Base-by-base conservation (phyloP, 495 filamentous ascomycete genomes). In the Aspergillus haitiensis region DNA sequence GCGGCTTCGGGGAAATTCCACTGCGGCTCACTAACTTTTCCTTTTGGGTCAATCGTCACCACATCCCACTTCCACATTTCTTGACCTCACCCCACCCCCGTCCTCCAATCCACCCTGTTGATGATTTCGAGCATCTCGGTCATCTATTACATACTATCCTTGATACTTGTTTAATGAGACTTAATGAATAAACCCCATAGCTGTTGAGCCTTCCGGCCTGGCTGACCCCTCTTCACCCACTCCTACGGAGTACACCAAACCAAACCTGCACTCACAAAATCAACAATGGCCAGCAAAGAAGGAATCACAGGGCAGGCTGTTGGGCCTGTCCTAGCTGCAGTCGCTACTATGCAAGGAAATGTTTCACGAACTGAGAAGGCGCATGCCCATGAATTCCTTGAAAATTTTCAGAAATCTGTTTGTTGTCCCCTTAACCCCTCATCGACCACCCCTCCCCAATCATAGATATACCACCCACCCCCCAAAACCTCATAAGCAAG, bases 361-460 rank as follows among this genome's bases (percentile, higher is more conserved):
- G 88, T 86, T 61, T 84, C 92, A 67, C 82, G 86, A 68, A 77
- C 86, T 36, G 88, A 93, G 73, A 99, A 98, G 77, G 85, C 88
- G 71, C 86, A 88, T 68, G 94, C 94, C 39, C 89, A 94, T 71
- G 86, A 93, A 65, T 98, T 86, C 73, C 82, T 99, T 52, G 91
- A 94, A 76, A 86, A 86, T 59, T 99, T 97, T 79, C 94, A 99
- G 85, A 99, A 98, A 83, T 96, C 94, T 68, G 93, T 97, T 75
- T 60, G 92, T 84, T 60, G 56, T 55, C 55, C 59, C 34, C 56
- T 27, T 63, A 39, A 52, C 58, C 66, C 64, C 57, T 58, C 58
- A 54, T 39, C 37, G 3, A 3, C 21, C 21, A 27, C 55, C 21
- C 46, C 49, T 45, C 55, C 16, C 42, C 32, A 18, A 34, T 15